Conservation (phyloP, 2,329 filamentous ascomycete species). For the Ophiocordyceps polyrhachis-furcata region DNA sequence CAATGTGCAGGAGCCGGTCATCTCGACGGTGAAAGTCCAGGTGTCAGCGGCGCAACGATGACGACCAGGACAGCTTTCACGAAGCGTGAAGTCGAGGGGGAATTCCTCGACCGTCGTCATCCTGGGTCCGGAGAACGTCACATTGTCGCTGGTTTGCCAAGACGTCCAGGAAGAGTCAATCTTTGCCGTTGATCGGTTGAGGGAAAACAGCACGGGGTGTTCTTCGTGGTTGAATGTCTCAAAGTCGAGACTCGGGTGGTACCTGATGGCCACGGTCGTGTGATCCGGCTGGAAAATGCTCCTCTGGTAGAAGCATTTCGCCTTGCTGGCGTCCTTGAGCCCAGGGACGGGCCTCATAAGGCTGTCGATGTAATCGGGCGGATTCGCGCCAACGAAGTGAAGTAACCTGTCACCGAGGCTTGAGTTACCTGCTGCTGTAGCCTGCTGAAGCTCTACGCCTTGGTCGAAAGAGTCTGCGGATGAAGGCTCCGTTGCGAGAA, state of each 20-base stretch:
- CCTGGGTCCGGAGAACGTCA: not conserved
- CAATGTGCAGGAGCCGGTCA: not conserved
- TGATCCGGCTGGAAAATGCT: not conserved
- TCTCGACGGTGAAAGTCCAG: not conserved
- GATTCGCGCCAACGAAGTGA: not conserved
- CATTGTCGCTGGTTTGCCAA: not conserved
- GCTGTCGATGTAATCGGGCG: not conserved
- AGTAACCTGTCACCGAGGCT: not conserved
- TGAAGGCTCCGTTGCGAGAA: not conserved
- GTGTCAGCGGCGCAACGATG: not conserved
- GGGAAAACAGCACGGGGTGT: not conserved
- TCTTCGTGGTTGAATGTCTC: not conserved
- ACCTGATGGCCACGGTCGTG: not conserved
- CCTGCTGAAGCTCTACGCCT: not conserved
- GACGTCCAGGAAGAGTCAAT: not conserved
- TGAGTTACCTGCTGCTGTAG: too few species aligned
- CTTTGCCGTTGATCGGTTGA: not conserved
- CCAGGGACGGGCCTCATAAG: not conserved
- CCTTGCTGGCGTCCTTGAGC: not conserved
- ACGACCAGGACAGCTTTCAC: not conserved
- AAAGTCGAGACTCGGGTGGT: not conserved
- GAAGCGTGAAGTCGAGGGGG: not conserved
- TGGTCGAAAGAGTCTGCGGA: not conserved
- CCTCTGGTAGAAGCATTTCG: not conserved
- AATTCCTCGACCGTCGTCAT: not conserved